Evolutionary conservation across 2,329 filamentous ascomycete genomes (phyloP).

Genomic region (Chlorencoelia australis): DNA sequence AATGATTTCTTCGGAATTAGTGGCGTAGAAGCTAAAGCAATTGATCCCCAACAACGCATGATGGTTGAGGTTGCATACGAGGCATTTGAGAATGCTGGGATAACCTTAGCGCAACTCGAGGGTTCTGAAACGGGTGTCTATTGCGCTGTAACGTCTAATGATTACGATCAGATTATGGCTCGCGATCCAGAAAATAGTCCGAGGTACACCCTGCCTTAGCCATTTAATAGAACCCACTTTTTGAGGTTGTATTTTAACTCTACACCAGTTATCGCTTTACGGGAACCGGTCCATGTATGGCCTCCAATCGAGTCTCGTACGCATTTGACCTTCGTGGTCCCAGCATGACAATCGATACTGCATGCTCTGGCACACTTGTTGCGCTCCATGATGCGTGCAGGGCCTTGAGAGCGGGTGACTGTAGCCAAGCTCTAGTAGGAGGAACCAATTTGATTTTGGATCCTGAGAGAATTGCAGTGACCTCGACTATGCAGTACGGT

Average conservation of each 20-base stretch:
- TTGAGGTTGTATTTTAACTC: too few species aligned
- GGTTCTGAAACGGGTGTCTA: conserved; percentile 7
- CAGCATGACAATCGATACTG: conserved; percentile 36
- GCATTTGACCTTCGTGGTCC: conserved; percentile 33
- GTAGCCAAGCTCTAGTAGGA: conserved; percentile 22
- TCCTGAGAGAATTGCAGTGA: conserved; percentile 19
- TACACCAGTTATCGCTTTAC: too few species aligned
- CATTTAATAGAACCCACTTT: too few species aligned
- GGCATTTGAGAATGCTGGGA: conserved; percentile 2
- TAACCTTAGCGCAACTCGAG: neutral
- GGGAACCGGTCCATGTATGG: too few species aligned
- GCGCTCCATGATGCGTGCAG: conserved; percentile 35
- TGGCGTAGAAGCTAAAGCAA: conserved; percentile 1
- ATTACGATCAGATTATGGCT: conserved; percentile 13
- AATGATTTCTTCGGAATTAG: conserved; percentile 1
- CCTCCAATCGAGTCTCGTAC: conserved; percentile 34
- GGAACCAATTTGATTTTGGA: conserved; percentile 15
- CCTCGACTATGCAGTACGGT: neutral
- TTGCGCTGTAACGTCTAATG: conserved; percentile 3
- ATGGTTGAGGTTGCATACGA: conserved; percentile 2
- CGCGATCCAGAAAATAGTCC: conserved; percentile 8
- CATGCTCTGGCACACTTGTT: conserved; percentile 35
- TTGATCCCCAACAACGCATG: conserved; percentile 6
- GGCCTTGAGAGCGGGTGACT: conserved; percentile 32
- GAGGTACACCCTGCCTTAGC: conserved; percentile 1